Base-by-base conservation (phyloP, 352 stramenopile genomes). In the Globisporangium emineosum region DNA sequence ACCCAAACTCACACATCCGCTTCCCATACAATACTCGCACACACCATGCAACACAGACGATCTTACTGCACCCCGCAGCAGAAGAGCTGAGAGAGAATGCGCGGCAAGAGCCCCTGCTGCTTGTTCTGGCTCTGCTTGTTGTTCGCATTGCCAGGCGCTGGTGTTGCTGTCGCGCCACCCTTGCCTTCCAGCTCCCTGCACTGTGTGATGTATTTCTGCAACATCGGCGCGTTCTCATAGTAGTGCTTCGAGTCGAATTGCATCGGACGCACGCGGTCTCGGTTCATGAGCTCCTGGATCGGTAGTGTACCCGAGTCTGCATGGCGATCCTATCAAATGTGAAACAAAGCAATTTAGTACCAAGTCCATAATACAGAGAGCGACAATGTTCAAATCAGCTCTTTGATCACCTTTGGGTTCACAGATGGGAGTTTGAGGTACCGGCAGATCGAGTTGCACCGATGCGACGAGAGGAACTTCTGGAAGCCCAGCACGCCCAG, bases 391-490 rank as follows among this genome's bases (percentile, higher is more conserved):
- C 17, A 27, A 6, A 52, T 15, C n/a, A 40, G 2, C 54, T 58
- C 33, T 29, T 27, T 29, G 23, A 12, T 15, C 5, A 69, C 75
- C 66, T 94, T 93, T 3, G 86, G 86, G 43, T 94, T 94, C 29
- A 93, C 81, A 1, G 76, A 69, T 53, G 86, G 86, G 7, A 94
- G 73, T 66, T 94, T 94, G 50, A 94, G 71, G 64, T 94, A 94
- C 55, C 81, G 82, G 54, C 86, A 94, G 60, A 96, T 96, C 29
- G 82, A 90, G 66, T 96, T 96, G 77, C 89, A 96, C 21, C 85
- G 84, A 54, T 96, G 89, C 7, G 86, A 91, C 12, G 86, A 88
- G 27, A 96, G 68, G 55, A 96, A 96, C 47, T 94, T 94, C 47
- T 96, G 79, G 58, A 96, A 94, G 40, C 88, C 88, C 12, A 89